A percentile compares a stretch with the other conserved stretches of the same genome.
Conservation (phyloP, 2,329 filamentous ascomycete genomes). For the Bimuria novae-zelandiae region DNA sequence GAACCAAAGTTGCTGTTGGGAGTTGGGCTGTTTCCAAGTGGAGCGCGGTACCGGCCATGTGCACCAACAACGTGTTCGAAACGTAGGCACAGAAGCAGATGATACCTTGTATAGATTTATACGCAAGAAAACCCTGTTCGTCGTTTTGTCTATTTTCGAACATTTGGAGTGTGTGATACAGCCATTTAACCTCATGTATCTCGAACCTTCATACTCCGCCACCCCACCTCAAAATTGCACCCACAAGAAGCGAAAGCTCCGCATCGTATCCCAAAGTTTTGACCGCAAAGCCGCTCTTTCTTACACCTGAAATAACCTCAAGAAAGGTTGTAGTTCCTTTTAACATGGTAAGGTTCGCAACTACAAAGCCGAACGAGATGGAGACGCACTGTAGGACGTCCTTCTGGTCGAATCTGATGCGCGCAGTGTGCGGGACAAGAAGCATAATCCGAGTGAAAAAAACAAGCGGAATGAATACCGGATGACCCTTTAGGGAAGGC, state of each 20-base stretch:
- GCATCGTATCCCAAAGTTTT: constrained; percentile 36
- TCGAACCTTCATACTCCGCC: constrained; percentile 24
- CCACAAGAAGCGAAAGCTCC: constrained; percentile 23
- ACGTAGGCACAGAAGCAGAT: too few relatives aligned
- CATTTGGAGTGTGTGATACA: too few relatives aligned
- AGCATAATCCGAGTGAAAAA: constrained; percentile 27
- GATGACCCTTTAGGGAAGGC: constrained; percentile 19
- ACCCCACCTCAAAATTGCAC: constrained; percentile 27
- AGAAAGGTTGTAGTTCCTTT: constrained; percentile 15
- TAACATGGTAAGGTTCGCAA: constrained; percentile 28
- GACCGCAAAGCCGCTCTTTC: constrained; percentile 22
- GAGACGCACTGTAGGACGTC: constrained; percentile 28
- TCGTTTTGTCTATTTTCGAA: too few relatives aligned
- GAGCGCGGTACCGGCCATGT: too few relatives aligned
- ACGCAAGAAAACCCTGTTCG: too few relatives aligned
- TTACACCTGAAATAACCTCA: constrained; percentile 15
- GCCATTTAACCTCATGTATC: too few relatives aligned
- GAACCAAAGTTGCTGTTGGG: too few relatives aligned
- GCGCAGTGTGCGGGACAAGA: constrained; percentile 26
- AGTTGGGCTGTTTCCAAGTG: too few relatives aligned
- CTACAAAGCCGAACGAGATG: constrained; percentile 30
- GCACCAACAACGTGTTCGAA: too few relatives aligned
- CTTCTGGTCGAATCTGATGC: constrained; percentile 18
- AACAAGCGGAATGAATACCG: constrained; percentile 26
- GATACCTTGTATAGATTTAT: too few relatives aligned